Evolutionary conservation across 2,329 filamentous ascomycete species (phyloP).

Genomic region (Talaromyces sp.): DNA sequence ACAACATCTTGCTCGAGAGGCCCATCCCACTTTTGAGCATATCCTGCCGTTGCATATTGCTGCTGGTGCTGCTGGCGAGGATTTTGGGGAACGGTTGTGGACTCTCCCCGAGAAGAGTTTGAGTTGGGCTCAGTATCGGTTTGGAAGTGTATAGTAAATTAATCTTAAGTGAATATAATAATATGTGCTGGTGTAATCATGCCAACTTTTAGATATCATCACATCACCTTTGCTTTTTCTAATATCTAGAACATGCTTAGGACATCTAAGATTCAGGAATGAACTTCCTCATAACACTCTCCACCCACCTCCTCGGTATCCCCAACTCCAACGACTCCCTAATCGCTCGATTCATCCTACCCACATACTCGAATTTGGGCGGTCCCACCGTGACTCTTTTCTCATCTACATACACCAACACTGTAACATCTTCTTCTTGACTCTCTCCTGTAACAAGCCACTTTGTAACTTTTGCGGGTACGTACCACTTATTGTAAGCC

Average conservation of each 20-base stretch:
- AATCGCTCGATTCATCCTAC: constrained; percentile 41
- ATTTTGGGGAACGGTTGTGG: constrained; percentile 44
- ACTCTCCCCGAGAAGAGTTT: constrained; percentile 48
- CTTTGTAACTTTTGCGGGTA: constrained; percentile 24
- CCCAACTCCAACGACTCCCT: constrained; percentile 34
- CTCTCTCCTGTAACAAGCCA: constrained; percentile 27
- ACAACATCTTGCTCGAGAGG: constrained; percentile 52
- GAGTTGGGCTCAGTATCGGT: constrained; percentile 53
- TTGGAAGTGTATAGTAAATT: constrained; percentile 29
- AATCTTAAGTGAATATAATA: background rate
- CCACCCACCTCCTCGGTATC: constrained; percentile 31
- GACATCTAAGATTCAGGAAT: background rate
- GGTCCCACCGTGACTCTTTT: constrained; percentile 26
- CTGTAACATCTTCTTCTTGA: constrained; percentile 18
- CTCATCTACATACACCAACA: constrained; percentile 42
- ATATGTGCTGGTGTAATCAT: background rate
- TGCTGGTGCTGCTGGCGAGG: constrained; percentile 51
- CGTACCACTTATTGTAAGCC: constrained; percentile 37
- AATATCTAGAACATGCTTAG: too few relatives aligned
- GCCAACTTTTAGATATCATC: too few relatives aligned
- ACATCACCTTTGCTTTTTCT: background rate
- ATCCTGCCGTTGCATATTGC: constrained; percentile 56
- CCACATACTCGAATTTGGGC: constrained; percentile 38
- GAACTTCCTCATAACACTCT: constrained; percentile 32
- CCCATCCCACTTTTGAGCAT: constrained; percentile 62